Conservation (phyloP, 2,329 filamentous ascomycete genomes). For the Alternaria ventricosa region DNA sequence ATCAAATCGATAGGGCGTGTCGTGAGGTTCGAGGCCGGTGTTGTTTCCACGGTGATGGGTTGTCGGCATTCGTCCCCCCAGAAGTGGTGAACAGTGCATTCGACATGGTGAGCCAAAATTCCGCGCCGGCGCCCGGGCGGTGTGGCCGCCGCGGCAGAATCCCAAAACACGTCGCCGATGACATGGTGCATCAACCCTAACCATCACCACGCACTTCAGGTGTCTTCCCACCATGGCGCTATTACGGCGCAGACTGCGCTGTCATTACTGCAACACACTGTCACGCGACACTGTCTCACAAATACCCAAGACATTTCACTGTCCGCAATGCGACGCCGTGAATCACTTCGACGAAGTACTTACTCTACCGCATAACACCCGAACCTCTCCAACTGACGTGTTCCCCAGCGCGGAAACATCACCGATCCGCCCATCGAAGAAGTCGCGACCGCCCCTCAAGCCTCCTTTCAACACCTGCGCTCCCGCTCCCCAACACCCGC, state of each 20-base stretch:
- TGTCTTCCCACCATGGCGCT: conserved; percentile 35
- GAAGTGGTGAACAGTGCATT: conserved; percentile 13
- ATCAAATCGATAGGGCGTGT: neutral
- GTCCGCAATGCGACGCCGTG: conserved; percentile 76
- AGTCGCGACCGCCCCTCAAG: conserved; percentile 29
- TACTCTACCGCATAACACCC: neutral
- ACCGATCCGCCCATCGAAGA: conserved; percentile 77
- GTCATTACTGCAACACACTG: conserved; percentile 42
- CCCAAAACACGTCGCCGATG: conserved; percentile 17
- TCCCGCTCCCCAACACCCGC: conserved; percentile 36
- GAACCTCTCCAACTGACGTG: conserved; percentile 22
- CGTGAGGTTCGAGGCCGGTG: neutral
- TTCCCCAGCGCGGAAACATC: conserved; percentile 79
- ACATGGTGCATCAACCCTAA: conserved; percentile 11
- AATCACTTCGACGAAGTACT: conserved; percentile 87
- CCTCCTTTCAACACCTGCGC: conserved; percentile 29
- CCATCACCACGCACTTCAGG: conserved; percentile 1
- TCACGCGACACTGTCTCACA: conserved; percentile 30
- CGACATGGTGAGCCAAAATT: conserved; percentile 20
- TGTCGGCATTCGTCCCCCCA: neutral
- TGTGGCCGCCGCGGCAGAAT: conserved; percentile 13
- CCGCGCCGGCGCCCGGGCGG: conserved; percentile 24
- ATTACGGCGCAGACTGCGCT: conserved; percentile 44
- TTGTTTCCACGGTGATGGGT: neutral
- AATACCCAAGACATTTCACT: conserved; percentile 33